A percentile compares a stretch with the other conserved stretches of the same genome.
phyloP scores from a whole-genome alignment of 768 basidiomycete genomes.

The Calvatia gigantea region DNA sequence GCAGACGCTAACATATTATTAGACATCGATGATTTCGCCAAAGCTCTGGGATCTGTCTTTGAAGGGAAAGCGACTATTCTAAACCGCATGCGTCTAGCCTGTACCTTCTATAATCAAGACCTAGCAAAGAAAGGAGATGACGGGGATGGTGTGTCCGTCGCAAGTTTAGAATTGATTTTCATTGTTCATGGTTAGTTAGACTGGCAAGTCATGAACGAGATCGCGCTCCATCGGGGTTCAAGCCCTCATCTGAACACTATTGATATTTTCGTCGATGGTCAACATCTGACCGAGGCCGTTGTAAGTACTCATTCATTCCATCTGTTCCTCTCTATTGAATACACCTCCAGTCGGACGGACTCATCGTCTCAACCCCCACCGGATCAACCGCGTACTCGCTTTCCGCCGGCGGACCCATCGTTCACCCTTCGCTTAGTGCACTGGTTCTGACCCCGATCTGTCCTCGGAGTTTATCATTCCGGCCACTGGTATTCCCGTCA shows the following conservation, averaged over 20 bases:
- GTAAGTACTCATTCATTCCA: constrained; percentile 43
- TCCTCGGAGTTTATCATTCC: constrained; percentile 87
- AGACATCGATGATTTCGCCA: constrained; percentile 89
- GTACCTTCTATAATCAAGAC: constrained; percentile 66
- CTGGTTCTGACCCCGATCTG: constrained; percentile 95
- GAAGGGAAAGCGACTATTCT: constrained; percentile 77
- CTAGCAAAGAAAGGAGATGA: constrained; percentile 53
- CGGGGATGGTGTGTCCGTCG: constrained; percentile 46
- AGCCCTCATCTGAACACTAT: constrained; percentile 92
- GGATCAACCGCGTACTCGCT: constrained; percentile 96
- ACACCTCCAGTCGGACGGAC: constrained; percentile 73
- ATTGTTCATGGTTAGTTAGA: constrained; percentile 36
- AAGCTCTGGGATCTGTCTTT: constrained; percentile 78
- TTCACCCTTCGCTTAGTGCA: constrained; percentile 88
- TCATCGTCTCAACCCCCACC: constrained; percentile 93
- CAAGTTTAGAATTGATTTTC: not conserved
- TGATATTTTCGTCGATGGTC: constrained; percentile 90
- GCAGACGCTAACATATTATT: constrained; percentile 5
- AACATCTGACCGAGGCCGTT: constrained; percentile 93
- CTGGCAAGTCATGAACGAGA: constrained; percentile 98
- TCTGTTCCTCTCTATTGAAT: not conserved
- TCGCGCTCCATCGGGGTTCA: constrained; percentile 87
- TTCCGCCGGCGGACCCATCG: constrained; percentile 93
- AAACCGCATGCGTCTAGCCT: constrained; percentile 87
- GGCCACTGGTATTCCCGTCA: constrained; percentile 86